Base-by-base conservation (phyloP, 2,329 filamentous ascomycete species). In the Penicillium sp. region DNA sequence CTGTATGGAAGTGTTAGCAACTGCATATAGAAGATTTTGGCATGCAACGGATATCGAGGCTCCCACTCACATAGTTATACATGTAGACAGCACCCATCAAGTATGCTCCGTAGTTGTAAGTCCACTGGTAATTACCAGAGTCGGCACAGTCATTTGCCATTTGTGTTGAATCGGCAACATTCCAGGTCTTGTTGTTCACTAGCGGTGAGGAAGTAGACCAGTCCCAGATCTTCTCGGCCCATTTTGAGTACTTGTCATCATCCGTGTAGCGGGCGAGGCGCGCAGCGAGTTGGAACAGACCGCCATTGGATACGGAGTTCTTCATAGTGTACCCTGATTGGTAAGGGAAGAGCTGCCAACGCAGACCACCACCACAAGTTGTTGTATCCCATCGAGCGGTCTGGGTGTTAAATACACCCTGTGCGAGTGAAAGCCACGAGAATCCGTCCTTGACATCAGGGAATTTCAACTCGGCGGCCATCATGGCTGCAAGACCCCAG, bases 281-380 rank as follows among this genome's bases (percentile, higher is more conserved):
- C 1, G 88, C 86, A 4, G 84, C 83, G 12, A 95, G 76, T 61
- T 90, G 84, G 68, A 94, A 90, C 64, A 93, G 81, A n/a, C 82
- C 83, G 37, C 86, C 87, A 66, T 93, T 93, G 53, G 83, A 83
- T 58, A 90, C 80, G 15, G 82, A 78, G 71, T 91, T 91, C 70
- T 90, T 93, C 77, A 94, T 93, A 61, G 81, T 77, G 65, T 89
- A 83, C 13, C 88, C 88, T 54, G 82, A 81, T 64, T 94, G 91
- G 59, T 78, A 80, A 1, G 77, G 71, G 65, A 84, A 90, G 57
- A 95, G 88, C 72, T 95, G 88, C 87, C 87, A 91, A 49, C 81
- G 76, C 41, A 93, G 71, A 4, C 88, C 88, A 53, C 88, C 88
- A 24, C 75, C 76, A 61, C 88, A 94, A 34, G 72, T 69, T 0